These are phyloP conservation scores for Penicillium pancosmium DNA, from an alignment of 495 filamentous ascomycete genomes.

Conservation along the genomic window DNA sequence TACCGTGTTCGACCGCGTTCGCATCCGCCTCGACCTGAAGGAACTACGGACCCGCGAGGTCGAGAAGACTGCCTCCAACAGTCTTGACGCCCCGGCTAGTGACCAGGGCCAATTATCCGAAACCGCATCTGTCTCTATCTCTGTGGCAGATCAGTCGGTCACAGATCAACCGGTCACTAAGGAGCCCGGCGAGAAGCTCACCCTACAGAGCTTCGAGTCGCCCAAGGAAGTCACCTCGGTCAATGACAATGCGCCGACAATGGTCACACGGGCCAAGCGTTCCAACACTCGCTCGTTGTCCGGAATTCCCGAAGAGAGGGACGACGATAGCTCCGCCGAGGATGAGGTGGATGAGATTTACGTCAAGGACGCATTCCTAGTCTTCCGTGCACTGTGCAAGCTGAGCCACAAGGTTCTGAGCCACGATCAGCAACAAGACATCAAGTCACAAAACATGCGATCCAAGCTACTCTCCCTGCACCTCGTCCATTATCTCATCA, in stretches of 20 bases:
- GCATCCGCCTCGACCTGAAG: slow-evolving; percentile 82
- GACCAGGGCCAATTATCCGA: slow-evolving; percentile 54
- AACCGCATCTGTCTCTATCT: slow-evolving; percentile 47
- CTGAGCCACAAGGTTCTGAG: slow-evolving; percentile 88
- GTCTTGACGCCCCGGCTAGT: slow-evolving; percentile 30
- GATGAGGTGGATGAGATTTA: slow-evolving; percentile 97
- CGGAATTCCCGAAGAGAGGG: slow-evolving; percentile 48
- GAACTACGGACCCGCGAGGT: slow-evolving; percentile 62
- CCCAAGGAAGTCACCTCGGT: slow-evolving; percentile 91
- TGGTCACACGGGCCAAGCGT: slow-evolving; percentile 79
- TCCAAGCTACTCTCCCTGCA: slow-evolving; percentile 95
- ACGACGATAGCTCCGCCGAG: slow-evolving; percentile 62
- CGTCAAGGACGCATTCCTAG: slow-evolving; percentile 92
- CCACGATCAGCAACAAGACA: slow-evolving; percentile 87
- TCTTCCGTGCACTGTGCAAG: slow-evolving; percentile 97
- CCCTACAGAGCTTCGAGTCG: slow-evolving; percentile 92
- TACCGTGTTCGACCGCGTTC: slow-evolving; percentile 95
- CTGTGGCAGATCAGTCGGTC: slow-evolving; percentile 54
- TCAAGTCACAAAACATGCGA: slow-evolving; percentile 93
- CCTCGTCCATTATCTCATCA: slow-evolving; percentile 88
- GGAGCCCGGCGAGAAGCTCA: slow-evolving; percentile 77
- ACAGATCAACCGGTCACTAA: slow-evolving; percentile 58
- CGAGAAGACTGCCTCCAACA: slow-evolving; percentile 28
- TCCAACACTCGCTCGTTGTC: slow-evolving; percentile 56
- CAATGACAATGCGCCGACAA: slow-evolving; percentile 87